Percentiles rank a stretch among this genome's conserved stretches.
phyloP scores from a whole-genome alignment of 148 eudicot species.

The Simmondsia chinensis region DNA sequence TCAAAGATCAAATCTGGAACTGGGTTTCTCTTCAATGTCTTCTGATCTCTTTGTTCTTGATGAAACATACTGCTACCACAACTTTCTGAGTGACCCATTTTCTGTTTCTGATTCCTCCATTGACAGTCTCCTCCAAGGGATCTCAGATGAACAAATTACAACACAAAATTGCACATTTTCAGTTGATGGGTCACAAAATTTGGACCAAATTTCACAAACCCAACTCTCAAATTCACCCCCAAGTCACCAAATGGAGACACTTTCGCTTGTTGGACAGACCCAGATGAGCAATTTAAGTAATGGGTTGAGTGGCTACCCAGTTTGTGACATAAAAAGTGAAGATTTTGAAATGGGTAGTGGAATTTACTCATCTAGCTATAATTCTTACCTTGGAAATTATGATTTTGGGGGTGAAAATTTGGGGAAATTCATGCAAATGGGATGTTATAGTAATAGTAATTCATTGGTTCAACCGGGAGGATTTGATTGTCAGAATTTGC shows the following conservation, averaged over 20 bases:
- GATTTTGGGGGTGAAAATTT: constrained; percentile 26
- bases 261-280: constrained; percentile 37
- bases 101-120: constrained; percentile 44
- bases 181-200: constrained; percentile 18
- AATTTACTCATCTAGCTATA: constrained; percentile 16
- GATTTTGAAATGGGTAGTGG: constrained; percentile 17
- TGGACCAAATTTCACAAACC: constrained; percentile 37
- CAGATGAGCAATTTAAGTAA: too few species aligned
- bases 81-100: constrained; percentile 41
- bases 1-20: neutral
- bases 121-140: constrained; percentile 37
- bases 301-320: too few species aligned
- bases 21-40: constrained; percentile 36
- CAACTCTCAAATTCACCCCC: constrained; percentile 60
- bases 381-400: constrained; percentile 14
- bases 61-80: constrained; percentile 13
- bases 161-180: constrained; percentile 23
- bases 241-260: constrained; percentile 36
- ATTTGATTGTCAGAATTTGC: constrained; percentile 6
- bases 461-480: too few species aligned
- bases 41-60: constrained; percentile 62
- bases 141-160: constrained; percentile 13
- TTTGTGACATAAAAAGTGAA: too few species aligned
- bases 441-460: constrained; percentile 63
- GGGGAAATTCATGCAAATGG: constrained; percentile 51